Percentiles rank a stretch among this genome's conserved stretches.
phyloP scores from a whole-genome alignment of 257 asterid species.

The Lavandula angustifolia region DNA sequence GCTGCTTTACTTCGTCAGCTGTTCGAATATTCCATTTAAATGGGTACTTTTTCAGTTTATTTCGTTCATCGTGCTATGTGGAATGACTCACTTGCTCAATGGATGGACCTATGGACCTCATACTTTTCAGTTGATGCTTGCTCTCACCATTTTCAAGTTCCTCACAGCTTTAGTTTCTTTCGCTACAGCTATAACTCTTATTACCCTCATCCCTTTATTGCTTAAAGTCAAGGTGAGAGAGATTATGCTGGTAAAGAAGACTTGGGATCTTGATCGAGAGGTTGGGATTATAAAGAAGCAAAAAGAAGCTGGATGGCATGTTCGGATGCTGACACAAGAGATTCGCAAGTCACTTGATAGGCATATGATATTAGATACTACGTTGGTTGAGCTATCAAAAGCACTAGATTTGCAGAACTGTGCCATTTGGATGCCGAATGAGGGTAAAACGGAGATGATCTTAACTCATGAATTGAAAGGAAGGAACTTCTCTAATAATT shows the following conservation, averaged over 20 bases:
- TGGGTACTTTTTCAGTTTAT: slow-evolving; percentile 90
- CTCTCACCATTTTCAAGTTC: slow-evolving; percentile 73
- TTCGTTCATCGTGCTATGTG: slow-evolving; percentile 85
- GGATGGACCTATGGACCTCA: slow-evolving; percentile 94
- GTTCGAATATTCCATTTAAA: slow-evolving; percentile 79
- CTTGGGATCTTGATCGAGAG: slow-evolving; percentile 85
- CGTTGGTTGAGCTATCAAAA: slow-evolving; percentile 86
- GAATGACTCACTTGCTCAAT: slow-evolving; percentile 91
- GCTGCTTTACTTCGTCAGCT: slow-evolving; percentile 85
- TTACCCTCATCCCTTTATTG: slow-evolving; percentile 73
- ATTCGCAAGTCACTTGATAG: slow-evolving; percentile 89
- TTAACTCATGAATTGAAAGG: slow-evolving; percentile 65
- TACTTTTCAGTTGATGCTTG: slow-evolving; percentile 77
- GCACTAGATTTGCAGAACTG: slow-evolving; percentile 73
- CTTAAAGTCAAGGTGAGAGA: slow-evolving; percentile 85
- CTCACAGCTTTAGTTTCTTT: slow-evolving; percentile 85
- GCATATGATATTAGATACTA: slow-evolving; percentile 77
- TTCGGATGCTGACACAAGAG: slow-evolving; percentile 92
- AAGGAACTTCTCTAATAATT: slow-evolving; percentile 40
- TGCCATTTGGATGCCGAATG: slow-evolving; percentile 93
- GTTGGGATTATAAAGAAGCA: slow-evolving; percentile 71
- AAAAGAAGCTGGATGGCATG: slow-evolving; percentile 80
- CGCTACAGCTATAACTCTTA: slow-evolving; percentile 82
- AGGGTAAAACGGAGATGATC: slow-evolving; percentile 63
- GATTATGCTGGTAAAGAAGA: slow-evolving; percentile 69